These are phyloP conservation scores for Penicillium cinerascens DNA, from an alignment of 495 filamentous ascomycete species.

Conservation along the genomic window DNA sequence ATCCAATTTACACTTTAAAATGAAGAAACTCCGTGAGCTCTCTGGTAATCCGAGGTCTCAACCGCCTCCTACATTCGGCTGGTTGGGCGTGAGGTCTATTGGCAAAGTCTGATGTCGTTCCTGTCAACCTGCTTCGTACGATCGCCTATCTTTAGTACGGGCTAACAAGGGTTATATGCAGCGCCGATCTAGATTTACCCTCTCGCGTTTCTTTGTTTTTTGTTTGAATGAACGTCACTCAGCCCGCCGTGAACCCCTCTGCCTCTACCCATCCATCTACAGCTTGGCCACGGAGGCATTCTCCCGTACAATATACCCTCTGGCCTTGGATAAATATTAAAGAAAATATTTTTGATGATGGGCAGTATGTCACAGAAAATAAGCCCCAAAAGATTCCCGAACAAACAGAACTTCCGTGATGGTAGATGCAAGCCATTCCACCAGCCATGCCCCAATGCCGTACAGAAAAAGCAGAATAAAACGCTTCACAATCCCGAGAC, in stretches of 20 bases:
- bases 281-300: neutral
- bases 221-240: too few species aligned
- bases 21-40: constrained; percentile 61
- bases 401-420: constrained; percentile 4
- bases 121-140: neutral
- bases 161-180: neutral
- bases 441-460: constrained; percentile 11
- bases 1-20: constrained; percentile 12
- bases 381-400: constrained; percentile 11
- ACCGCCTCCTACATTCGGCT: constrained; percentile 54
- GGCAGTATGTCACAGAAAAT: constrained; percentile 21
- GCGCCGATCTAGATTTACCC: neutral
- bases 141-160: neutral
- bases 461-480: constrained; percentile 5
- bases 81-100: constrained; percentile 68
- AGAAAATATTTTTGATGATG: neutral
- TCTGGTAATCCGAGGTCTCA: constrained; percentile 81
- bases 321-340: neutral
- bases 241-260: too few species aligned
- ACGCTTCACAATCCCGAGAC: neutral
- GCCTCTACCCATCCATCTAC: too few species aligned
- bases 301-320: neutral
- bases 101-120: constrained; percentile 64
- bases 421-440: constrained; percentile 20
- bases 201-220: neutral